These are phyloP conservation scores for Actinidia polygama DNA, from an alignment of 179 eudicot species.

Conservation along the genomic window DNA sequence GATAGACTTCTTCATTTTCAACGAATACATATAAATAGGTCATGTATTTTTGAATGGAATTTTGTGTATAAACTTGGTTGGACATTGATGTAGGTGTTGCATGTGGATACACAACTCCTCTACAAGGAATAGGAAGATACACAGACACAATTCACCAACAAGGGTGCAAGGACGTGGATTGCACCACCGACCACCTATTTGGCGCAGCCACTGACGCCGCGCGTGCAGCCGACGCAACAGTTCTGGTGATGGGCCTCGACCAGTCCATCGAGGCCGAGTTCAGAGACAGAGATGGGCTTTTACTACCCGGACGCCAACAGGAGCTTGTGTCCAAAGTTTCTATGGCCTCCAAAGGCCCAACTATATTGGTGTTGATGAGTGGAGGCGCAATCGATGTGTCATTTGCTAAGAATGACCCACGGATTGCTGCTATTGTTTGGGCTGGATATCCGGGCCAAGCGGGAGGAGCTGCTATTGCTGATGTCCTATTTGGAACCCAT, in stretches of 20 bases:
- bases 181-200: conserved; percentile 44
- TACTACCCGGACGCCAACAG: conserved; percentile 67
- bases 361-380: conserved; percentile 60
- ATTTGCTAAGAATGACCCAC: conserved; percentile 59
- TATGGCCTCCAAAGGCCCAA: conserved; percentile 58
- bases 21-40: too few species aligned
- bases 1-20: too few species aligned
- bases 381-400: conserved; percentile 77
- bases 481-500: conserved; percentile 56
- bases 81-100: conserved; percentile 45
- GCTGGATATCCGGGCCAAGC: conserved; percentile 86
- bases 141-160: conserved; percentile 50
- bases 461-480: conserved; percentile 75
- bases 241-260: conserved; percentile 69
- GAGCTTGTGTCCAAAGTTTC: conserved; percentile 62
- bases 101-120: conserved; percentile 60
- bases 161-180: conserved; percentile 59
- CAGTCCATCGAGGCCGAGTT: conserved; percentile 80
- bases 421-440: conserved; percentile 61
- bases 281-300: conserved; percentile 57
- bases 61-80: too few species aligned
- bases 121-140: conserved; percentile 57
- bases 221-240: conserved; percentile 58
- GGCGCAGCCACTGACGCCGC: conserved; percentile 55
- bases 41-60: too few species aligned